phyloP scores from a whole-genome alignment of 2,329 filamentous ascomycete species.

The Aaosphaeria pasadenensis region DNA sequence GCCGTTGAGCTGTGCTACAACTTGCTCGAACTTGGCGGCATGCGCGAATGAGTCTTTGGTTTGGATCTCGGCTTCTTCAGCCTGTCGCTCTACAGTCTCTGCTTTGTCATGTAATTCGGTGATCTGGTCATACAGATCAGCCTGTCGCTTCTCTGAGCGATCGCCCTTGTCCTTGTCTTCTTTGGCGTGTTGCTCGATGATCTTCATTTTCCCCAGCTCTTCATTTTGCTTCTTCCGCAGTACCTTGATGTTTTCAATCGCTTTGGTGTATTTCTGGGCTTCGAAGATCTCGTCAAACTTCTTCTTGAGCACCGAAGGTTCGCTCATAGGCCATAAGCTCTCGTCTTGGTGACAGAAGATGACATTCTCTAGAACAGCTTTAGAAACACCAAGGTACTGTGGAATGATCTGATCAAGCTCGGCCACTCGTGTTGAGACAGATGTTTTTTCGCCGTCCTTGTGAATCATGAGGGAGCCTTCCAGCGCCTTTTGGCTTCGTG shows the following conservation, averaged over 20 bases:
- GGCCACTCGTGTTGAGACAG: slow-evolving; percentile 74
- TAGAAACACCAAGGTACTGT: slow-evolving; percentile 81
- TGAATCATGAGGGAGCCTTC: slow-evolving; percentile 75
- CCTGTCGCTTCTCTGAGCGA: slow-evolving; percentile 51
- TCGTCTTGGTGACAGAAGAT: slow-evolving; percentile 99
- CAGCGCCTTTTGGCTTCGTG: slow-evolving; percentile 74
- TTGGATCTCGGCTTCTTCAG: slow-evolving; percentile 40
- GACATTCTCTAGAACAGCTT: slow-evolving; percentile 86
- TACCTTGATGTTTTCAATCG: slow-evolving; percentile 89
- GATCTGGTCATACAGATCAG: slow-evolving; percentile 65
- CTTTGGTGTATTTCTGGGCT: slow-evolving; percentile 93
- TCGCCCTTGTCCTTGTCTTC: slow-evolving; percentile 82
- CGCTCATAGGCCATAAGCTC: slow-evolving; percentile 93
- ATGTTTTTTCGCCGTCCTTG: slow-evolving; percentile 74
- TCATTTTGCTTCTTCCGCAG: slow-evolving; percentile 80
- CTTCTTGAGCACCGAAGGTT: slow-evolving; percentile 81
- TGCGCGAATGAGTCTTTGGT: slow-evolving; percentile 68
- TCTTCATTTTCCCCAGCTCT: slow-evolving; percentile 69
- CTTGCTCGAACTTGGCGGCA: slow-evolving; percentile 69
- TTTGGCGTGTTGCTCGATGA: slow-evolving; percentile 74
- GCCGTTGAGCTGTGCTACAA: slow-evolving; percentile 71
- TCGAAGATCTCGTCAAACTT: slow-evolving; percentile 98
- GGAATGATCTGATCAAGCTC: slow-evolving; percentile 85
- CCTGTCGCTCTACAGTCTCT: slow-evolving; percentile 28
- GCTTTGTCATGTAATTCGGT: slow-evolving; percentile 42